These are phyloP conservation scores for Cladosporium velox DNA, from an alignment of 2,329 filamentous ascomycete species.

Conservation along the genomic window DNA sequence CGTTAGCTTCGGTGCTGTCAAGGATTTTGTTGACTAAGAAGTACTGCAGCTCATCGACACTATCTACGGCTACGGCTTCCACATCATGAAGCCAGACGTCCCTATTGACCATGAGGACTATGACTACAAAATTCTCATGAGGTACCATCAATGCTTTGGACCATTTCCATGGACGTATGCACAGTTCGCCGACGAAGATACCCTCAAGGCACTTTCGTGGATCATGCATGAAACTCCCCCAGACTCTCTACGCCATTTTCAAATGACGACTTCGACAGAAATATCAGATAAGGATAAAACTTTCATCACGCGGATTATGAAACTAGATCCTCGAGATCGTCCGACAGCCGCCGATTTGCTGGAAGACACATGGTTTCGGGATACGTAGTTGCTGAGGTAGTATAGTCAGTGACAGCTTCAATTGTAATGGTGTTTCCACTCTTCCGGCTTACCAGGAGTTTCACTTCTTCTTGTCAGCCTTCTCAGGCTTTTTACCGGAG, in stretches of 20 bases:
- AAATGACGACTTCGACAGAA: conserved; percentile 30
- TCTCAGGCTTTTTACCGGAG: neutral
- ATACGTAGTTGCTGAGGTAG: neutral
- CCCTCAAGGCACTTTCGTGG: conserved; percentile 5
- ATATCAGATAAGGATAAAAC: conserved; percentile 36
- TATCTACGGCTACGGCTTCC: conserved; percentile 32
- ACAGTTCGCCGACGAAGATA: conserved; percentile 30
- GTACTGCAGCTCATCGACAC: conserved; percentile 32
- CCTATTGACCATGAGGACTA: conserved; percentile 30
- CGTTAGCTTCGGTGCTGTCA: neutral
- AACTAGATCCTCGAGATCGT: conserved; percentile 46
- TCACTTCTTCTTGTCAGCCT: neutral
- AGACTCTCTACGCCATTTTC: conserved; percentile 28
- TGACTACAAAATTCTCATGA: conserved; percentile 27
- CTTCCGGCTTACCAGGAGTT: neutral
- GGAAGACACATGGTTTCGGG: conserved; percentile 42
- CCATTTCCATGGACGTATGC: conserved; percentile 31
- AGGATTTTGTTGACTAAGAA: neutral
- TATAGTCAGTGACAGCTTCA: neutral
- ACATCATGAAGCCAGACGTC: conserved; percentile 31
- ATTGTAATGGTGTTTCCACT: neutral
- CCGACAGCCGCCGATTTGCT: conserved; percentile 43
- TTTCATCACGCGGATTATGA: conserved; percentile 49
- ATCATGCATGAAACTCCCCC: conserved; percentile 19
- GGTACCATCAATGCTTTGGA: conserved; percentile 33